Evolutionary conservation across 345 rosid species (phyloP).

Genomic region (Citrus trifoliata): DNA sequence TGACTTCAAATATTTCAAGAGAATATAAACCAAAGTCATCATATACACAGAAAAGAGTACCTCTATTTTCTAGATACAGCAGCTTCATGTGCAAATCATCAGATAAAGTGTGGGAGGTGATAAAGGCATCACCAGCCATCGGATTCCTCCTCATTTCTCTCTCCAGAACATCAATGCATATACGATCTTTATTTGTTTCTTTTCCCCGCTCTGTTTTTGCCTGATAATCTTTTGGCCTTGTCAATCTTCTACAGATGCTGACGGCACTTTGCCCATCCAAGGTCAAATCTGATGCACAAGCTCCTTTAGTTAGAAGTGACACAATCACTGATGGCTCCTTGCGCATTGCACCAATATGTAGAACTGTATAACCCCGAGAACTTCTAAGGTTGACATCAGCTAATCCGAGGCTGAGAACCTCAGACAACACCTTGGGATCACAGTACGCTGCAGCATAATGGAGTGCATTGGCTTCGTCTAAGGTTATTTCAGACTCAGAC

Average conservation of each 20-base stretch:
- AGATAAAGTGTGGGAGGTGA: slow-evolving; percentile 43
- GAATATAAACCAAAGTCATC: neutral
- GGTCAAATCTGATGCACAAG: slow-evolving; percentile 64
- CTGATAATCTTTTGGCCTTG: slow-evolving; percentile 85
- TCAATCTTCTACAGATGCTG: slow-evolving; percentile 72
- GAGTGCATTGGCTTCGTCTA: slow-evolving; percentile 79
- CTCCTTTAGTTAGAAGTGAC: slow-evolving; percentile 69
- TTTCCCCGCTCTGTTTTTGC: slow-evolving; percentile 68
- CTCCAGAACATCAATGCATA: slow-evolving; percentile 85
- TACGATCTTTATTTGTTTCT: slow-evolving; percentile 70
- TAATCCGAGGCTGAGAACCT: slow-evolving; percentile 62
- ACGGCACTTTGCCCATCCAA: slow-evolving; percentile 81
- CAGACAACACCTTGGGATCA: slow-evolving; percentile 83
- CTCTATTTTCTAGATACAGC: slow-evolving; percentile 91
- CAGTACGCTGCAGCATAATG: slow-evolving; percentile 92
- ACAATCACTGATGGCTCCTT: slow-evolving; percentile 72
- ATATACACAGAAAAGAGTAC: slow-evolving; percentile 31
- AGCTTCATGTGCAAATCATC: slow-evolving; percentile 91
- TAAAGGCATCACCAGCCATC: slow-evolving; percentile 48
- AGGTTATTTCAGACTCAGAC: slow-evolving; percentile 67
- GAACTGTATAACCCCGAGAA: slow-evolving; percentile 77
- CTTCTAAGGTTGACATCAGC: slow-evolving; percentile 76
- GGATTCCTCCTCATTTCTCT: slow-evolving; percentile 81
- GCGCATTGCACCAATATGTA: slow-evolving; percentile 88
- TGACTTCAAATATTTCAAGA: slow-evolving; percentile 1